phyloP scores from a whole-genome alignment of 768 basidiomycete species.

The Bullera alba region DNA sequence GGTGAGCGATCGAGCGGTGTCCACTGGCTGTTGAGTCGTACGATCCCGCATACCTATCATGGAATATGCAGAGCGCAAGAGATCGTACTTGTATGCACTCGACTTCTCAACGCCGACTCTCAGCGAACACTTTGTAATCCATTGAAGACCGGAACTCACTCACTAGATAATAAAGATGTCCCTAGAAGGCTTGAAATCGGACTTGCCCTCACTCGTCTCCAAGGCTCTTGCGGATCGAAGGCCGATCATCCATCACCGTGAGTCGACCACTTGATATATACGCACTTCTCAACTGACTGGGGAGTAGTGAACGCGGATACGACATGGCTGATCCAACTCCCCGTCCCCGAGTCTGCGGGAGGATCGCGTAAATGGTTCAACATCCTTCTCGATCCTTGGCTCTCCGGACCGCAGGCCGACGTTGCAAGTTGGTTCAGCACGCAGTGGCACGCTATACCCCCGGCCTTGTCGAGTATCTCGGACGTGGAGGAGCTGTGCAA shows the following conservation, averaged over 20 bases:
- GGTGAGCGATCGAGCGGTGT: no score
- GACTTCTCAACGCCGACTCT: no score
- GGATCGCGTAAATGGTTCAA: slow-evolving; percentile 10
- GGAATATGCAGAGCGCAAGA: no score
- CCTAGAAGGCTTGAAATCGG: no score
- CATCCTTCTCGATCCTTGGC: slow-evolving; percentile 20
- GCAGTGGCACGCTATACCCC: slow-evolving; percentile 12
- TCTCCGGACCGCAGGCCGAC: slow-evolving; percentile 13
- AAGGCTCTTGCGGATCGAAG: no score
- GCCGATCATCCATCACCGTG: slow-evolving; percentile 1
- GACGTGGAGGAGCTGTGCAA: slow-evolving; percentile 10
- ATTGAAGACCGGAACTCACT: no score
- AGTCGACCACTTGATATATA: not conserved
- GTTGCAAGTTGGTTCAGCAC: slow-evolving; percentile 16
- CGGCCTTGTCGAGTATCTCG: slow-evolving; percentile 3
- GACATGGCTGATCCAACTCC: slow-evolving; percentile 16
- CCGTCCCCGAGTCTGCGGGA: slow-evolving; percentile 2
- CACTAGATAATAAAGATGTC: no score
- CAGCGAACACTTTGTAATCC: no score
- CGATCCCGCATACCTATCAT: no score
- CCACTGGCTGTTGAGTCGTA: no score
- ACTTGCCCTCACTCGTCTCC: no score
- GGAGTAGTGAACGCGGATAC: slow-evolving; percentile 23
- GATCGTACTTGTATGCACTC: no score
- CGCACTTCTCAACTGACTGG: not conserved